Percentiles rank a stretch among this genome's conserved stretches.
These are phyloP conservation scores for Plantago major DNA, from an alignment of 257 asterid species.

Conservation along the genomic window DNA sequence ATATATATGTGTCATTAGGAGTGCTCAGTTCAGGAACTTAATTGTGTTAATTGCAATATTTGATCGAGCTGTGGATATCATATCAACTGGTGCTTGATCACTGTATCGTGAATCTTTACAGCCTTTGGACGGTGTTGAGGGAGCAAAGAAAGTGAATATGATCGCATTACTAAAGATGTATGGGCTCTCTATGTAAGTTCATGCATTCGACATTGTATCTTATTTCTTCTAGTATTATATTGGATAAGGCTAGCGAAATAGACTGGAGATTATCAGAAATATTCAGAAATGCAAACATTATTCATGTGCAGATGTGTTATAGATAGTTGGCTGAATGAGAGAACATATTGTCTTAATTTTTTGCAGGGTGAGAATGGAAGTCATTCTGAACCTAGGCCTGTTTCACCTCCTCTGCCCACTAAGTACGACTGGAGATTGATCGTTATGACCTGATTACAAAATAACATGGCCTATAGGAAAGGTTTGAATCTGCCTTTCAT, in stretches of 20 bases:
- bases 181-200: slow-evolving; percentile 85
- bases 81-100: no score
- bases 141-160: slow-evolving; percentile 65
- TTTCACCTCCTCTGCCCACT: slow-evolving; percentile 85
- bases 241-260: no score
- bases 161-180: slow-evolving; percentile 61
- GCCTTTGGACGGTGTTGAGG: slow-evolving; percentile 99
- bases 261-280: no score
- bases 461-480: slow-evolving; percentile 67
- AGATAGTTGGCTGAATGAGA: no score
- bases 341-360: not conserved
- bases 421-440: slow-evolving; percentile 97
- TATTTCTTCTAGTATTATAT: no score
- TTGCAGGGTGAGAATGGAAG: slow-evolving; percentile 96
- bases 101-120: slow-evolving; percentile 25
- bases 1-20: no score
- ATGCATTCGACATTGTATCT: not conserved
- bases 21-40: no score
- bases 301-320: no score
- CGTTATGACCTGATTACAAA: slow-evolving; percentile 86
- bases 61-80: no score
- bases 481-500: slow-evolving; percentile 38
- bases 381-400: slow-evolving; percentile 91
- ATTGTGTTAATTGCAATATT: no score
- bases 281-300: no score